These are phyloP conservation scores for Botrytis fragariae DNA, from an alignment of 2,329 filamentous ascomycete species.

Conservation along the genomic window DNA sequence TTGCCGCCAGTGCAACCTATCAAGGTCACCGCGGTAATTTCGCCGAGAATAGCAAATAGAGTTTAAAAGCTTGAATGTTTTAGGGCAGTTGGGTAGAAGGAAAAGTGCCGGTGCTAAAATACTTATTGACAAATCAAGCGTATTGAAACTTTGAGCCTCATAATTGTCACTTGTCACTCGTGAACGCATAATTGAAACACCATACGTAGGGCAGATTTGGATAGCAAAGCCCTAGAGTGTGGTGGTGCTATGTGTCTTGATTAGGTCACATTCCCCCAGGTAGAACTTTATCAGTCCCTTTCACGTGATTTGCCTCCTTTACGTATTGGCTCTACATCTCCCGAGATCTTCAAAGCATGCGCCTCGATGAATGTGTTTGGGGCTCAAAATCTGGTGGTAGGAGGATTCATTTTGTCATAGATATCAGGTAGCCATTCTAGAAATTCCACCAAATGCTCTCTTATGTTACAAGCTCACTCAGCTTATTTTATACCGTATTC, in stretches of 20 bases:
- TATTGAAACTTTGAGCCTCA: background rate
- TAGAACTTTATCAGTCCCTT: background rate
- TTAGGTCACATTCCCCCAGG: background rate
- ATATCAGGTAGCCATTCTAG: no score
- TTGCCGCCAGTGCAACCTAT: background rate
- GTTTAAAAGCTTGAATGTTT: background rate
- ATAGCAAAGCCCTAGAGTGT: background rate
- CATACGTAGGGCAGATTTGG: background rate
- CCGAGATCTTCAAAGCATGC: background rate
- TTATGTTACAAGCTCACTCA: background rate
- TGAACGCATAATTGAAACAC: background rate
- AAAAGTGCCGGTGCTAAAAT: constrained; percentile 3
- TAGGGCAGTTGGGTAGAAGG: background rate
- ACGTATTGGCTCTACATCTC: background rate
- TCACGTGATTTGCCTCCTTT: background rate
- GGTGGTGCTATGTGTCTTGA: background rate
- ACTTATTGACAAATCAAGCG: background rate
- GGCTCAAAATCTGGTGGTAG: no score
- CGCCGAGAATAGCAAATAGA: background rate
- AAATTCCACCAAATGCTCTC: background rate
- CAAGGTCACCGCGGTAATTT: background rate
- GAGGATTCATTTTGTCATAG: background rate
- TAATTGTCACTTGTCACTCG: background rate
- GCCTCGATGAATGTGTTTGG: background rate
- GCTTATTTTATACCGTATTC: background rate